These are phyloP conservation scores for Jamesozyma spencerorum DNA, from an alignment of 805 yeast genomes.

Conservation along the genomic window DNA sequence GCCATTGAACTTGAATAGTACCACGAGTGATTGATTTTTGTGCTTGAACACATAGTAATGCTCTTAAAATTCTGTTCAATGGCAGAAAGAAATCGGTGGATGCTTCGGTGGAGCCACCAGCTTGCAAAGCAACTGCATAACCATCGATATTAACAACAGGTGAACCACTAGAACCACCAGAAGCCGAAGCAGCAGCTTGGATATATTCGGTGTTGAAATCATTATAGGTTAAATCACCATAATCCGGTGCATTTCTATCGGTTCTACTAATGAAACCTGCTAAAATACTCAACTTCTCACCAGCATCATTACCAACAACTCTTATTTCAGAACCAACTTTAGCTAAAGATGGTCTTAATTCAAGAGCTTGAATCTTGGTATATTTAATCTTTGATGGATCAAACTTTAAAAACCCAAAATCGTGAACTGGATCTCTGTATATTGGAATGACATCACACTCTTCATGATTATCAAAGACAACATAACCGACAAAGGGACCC, in stretches of 20 bases:
- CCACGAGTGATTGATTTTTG: conserved; percentile 66
- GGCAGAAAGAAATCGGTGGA: conserved; percentile 92
- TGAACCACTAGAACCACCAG: conserved; percentile 93
- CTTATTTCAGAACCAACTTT: conserved; percentile 88
- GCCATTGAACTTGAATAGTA: conserved; percentile 87
- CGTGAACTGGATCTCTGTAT: conserved; percentile 91
- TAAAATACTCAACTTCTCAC: conserved; percentile 81
- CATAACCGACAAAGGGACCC: conserved; percentile 88
- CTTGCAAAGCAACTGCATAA: conserved; percentile 81
- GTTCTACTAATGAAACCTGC: conserved; percentile 72
- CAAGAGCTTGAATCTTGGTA: conserved; percentile 58
- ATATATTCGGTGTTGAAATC: conserved; percentile 92
- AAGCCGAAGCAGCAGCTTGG: conserved; percentile 92
- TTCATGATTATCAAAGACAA: conserved; percentile 89
- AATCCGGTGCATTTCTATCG: conserved; percentile 92
- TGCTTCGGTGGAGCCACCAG: conserved; percentile 87
- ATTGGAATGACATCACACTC: conserved; percentile 80
- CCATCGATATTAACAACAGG: conserved; percentile 92
- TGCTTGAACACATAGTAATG: conserved; percentile 62
- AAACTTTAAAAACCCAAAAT: conserved; percentile 80
- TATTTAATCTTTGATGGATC: conserved; percentile 65
- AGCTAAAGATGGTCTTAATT: conserved; percentile 72
- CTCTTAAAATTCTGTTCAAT: conserved; percentile 71
- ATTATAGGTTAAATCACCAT: conserved; percentile 78
- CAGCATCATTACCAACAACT: conserved; percentile 94